Percentiles rank a stretch among this genome's conserved stretches.
These are phyloP conservation scores for Prototheca wickerhamii DNA, from an alignment of 163 green algal genomes.

Conservation along the genomic window DNA sequence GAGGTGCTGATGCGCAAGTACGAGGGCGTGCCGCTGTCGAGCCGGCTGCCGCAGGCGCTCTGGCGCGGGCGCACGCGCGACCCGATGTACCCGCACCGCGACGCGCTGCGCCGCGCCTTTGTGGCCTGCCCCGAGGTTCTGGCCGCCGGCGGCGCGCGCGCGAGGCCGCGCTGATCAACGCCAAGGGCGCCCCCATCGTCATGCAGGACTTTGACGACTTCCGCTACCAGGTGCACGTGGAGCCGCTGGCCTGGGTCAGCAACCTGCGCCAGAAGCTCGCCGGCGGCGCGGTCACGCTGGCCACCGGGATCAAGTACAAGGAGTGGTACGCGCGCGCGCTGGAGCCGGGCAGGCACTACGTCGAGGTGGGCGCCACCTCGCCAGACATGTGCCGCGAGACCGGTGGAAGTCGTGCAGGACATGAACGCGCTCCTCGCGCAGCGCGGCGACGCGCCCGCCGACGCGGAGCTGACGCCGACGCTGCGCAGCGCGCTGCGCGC, in stretches of 20 bases:
- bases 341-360: neutral
- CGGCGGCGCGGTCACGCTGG: conserved; percentile 21
- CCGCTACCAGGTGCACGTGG: conserved; percentile 38
- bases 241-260: conserved; percentile 31
- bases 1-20: conserved; percentile 27
- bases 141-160: neutral
- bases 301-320: conserved; percentile 14
- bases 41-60: conserved; percentile 13
- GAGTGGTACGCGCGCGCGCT: conserved; percentile 5
- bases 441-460: neutral
- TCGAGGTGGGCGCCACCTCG: neutral
- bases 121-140: neutral
- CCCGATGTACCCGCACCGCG: conserved; percentile 20
- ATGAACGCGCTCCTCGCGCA: neutral
- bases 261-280: conserved; percentile 44
- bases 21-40: neutral
- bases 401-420: neutral
- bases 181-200: neutral
- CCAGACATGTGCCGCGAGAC: neutral
- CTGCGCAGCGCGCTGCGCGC: neutral
- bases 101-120: conserved; percentile 5
- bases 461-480: neutral
- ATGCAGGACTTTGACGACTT: conserved; percentile 7
- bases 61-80: conserved; percentile 37
- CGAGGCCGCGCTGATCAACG: conserved; percentile 1